Conservation (phyloP, 2,329 filamentous ascomycete genomes). For the Penicillium polonicum region DNA sequence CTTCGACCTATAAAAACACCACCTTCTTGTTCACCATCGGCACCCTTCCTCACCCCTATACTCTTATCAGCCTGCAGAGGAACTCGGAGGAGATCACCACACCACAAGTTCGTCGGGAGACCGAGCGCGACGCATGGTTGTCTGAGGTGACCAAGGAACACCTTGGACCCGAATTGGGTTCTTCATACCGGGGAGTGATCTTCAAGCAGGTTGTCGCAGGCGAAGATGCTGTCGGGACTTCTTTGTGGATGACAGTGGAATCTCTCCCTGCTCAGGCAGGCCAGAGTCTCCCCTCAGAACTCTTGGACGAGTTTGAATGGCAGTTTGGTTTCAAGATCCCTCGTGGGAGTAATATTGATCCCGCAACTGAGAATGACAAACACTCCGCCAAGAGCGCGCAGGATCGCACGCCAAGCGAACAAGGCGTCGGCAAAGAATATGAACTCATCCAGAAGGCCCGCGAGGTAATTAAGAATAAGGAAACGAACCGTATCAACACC, state of each 20-base stretch:
- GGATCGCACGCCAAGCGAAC: conserved; percentile 37
- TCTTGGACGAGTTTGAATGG: conserved; percentile 73
- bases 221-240: conserved; percentile 60
- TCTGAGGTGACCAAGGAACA: conserved; percentile 67
- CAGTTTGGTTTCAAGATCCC: conserved; percentile 83
- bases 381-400: conserved; percentile 31
- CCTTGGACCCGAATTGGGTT: conserved; percentile 62
- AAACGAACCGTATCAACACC: conserved; percentile 39
- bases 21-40: conserved; percentile 76
- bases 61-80: conserved; percentile 66
- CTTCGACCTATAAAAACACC: conserved; percentile 67
- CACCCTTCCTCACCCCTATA: conserved; percentile 89
- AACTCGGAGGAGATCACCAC: conserved; percentile 60
- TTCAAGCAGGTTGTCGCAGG: conserved; percentile 82
- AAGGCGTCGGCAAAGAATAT: conserved; percentile 45
- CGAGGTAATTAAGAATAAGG: conserved; percentile 43
- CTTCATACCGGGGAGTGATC: conserved; percentile 64
- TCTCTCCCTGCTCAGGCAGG: conserved; percentile 46
- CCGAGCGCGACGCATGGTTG: conserved; percentile 77
- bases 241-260: conserved; percentile 80
- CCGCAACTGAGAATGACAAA: conserved; percentile 37
- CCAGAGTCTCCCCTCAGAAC: conserved; percentile 55
- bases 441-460: conserved; percentile 52
- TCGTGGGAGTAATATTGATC: conserved; percentile 43
- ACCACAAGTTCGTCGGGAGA: conserved; percentile 64